Evolutionary conservation across 2,329 filamentous ascomycete genomes (phyloP), one percentile per base, ranked within the genome.

Genomic region (Pezicula neosporulosa): DNA sequence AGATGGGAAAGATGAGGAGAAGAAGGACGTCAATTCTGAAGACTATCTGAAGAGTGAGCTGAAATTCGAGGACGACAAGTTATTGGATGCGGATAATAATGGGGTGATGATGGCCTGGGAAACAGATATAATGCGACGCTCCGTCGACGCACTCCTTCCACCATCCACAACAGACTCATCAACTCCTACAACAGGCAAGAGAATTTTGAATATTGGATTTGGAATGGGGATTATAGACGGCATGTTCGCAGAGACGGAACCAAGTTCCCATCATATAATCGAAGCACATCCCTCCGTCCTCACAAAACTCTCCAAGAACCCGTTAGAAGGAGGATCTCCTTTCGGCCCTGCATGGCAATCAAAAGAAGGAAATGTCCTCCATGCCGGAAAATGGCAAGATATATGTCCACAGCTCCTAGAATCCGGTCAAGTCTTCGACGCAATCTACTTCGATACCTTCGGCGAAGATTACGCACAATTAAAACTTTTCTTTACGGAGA

Each of bases 381-480:
- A 90, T 65, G 74, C 79, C 36, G 89, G 90, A 3, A 78, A 77
- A 58, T 96, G 91, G 91, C 91, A 96, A 69, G 88, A 94, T 53
- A 72, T 94, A 0, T 74, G 92, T 15, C 87, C 86, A 0, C 73
- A 74, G 47, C 74, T 96, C 7, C 72, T 93, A 1, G 80, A 82
- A 53, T 72, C 82, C 38, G 87, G 87, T 9, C 79, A 87, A 62
- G 73, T 83, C 12, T 92, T 93, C 64, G 89, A 96, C 65, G 89
- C 87, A 27, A 90, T 99, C 60, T 99, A 97, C 74, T 97, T 97
- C 65, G 94, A 99, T 66, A 99, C 94, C 0, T 97, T 97, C 68
- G 94, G 91, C 6, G 94, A 99, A 72, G 89, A 94, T 57, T 99
- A 97, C 70, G 76, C 77, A 2, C 89, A 93, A 67, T 82, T 97